Conservation (phyloP, 129 eudicot species). For the Mikania micrantha region DNA sequence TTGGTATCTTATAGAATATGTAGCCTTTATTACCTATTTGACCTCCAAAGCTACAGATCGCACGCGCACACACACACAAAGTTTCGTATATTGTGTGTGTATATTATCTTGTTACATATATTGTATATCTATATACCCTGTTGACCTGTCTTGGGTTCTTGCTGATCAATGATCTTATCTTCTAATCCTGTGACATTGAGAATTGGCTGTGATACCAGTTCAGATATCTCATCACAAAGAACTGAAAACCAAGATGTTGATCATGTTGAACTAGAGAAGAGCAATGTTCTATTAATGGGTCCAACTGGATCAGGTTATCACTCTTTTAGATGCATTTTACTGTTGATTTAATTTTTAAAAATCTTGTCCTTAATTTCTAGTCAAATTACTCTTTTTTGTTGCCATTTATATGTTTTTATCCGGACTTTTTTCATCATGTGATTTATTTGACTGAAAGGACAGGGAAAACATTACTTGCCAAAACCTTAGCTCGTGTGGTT, state of each 20-base stretch:
- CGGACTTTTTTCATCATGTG: conserved; percentile 17
- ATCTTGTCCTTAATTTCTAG: neutral
- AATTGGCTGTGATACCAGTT: conserved; percentile 34
- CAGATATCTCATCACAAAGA: conserved; percentile 29
- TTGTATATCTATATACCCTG: neutral
- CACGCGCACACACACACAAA: no score
- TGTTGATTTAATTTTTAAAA: neutral
- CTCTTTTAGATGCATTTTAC: neutral
- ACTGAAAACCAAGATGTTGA: conserved; percentile 53
- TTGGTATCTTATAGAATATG: neutral
- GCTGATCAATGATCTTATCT: conserved; percentile 12
- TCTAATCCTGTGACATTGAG: conserved; percentile 14
- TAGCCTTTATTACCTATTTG: neutral
- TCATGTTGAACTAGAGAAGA: conserved; percentile 84
- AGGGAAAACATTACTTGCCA: conserved; percentile 94
- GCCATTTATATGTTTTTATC: neutral
- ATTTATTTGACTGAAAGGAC: conserved; percentile 33
- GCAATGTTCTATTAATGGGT: conserved; percentile 92
- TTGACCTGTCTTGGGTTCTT: neutral
- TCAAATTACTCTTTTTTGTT: neutral
- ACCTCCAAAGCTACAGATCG: no score
- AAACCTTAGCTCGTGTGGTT: conserved; percentile 88
- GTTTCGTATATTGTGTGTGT: no score
- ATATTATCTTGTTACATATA: neutral
- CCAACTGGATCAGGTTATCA: conserved; percentile 91